Evolutionary conservation across 495 filamentous ascomycete species (phyloP).

Genomic region (Penicillium subrubescens): DNA sequence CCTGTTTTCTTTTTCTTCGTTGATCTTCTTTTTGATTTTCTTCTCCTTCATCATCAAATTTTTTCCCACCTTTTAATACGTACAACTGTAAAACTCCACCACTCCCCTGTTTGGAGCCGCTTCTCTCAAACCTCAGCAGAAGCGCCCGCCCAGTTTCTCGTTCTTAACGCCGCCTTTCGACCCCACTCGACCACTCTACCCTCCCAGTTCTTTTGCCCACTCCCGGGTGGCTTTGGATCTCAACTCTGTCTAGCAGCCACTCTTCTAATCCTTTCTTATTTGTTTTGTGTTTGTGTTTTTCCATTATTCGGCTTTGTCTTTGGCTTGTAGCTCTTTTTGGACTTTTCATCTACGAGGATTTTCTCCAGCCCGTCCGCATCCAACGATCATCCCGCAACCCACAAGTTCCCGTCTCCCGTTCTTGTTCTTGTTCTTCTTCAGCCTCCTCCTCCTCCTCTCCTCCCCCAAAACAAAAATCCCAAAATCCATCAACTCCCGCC

Average conservation of each 20-base stretch:
- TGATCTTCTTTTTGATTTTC: not conserved
- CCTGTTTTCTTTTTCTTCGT: slow-evolving; percentile 1
- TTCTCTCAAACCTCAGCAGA: not conserved
- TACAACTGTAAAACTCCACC: not conserved
- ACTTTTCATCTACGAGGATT: not conserved
- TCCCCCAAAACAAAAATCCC: not conserved
- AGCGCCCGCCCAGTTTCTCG: not conserved
- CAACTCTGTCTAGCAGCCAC: slow-evolving; percentile 1
- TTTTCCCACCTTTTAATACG: not conserved
- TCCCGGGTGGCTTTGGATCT: slow-evolving; percentile 1
- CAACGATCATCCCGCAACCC: not conserved
- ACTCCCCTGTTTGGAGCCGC: not conserved
- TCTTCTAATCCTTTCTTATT: not conserved
- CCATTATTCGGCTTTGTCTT: not conserved
- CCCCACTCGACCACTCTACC: not conserved
- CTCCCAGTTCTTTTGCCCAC: slow-evolving; percentile 1
- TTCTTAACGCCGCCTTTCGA: not conserved
- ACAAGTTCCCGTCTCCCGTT: not conserved
- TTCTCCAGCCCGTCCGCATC: not conserved
- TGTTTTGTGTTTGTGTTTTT: not conserved
- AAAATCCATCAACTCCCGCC: not conserved
- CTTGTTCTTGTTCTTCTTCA: not conserved
- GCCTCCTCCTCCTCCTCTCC: not conserved
- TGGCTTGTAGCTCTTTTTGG: not conserved
- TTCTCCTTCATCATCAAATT: not conserved